phyloP scores from a whole-genome alignment of 164 flowering plant genomes.

The Sextonia rubra region DNA sequence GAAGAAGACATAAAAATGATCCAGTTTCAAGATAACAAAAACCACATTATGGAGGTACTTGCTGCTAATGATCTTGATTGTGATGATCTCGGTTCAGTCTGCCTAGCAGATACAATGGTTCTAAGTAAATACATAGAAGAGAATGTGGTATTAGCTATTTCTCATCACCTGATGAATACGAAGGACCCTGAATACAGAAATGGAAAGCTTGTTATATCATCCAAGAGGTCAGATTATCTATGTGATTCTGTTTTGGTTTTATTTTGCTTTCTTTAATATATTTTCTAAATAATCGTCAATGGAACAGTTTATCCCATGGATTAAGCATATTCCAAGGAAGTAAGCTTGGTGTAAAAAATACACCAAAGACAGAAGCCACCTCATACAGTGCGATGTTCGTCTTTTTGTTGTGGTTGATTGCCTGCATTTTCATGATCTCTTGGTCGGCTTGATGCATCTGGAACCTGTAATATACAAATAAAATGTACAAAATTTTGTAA shows the following conservation, averaged over 20 bases:
- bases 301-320: slow-evolving; percentile 83
- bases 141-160: slow-evolving; percentile 85
- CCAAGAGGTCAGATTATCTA: slow-evolving; percentile 49
- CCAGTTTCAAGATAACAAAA: slow-evolving; percentile 68
- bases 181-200: slow-evolving; percentile 75
- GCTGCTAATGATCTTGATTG: slow-evolving; percentile 82
- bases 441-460: too few relatives aligned
- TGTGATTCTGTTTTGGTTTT: not conserved
- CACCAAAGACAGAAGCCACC: slow-evolving; percentile 45
- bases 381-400: too few relatives aligned
- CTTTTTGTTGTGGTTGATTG: too few relatives aligned
- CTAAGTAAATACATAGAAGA: too few relatives aligned
- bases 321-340: slow-evolving; percentile 71
- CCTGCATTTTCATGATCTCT: too few relatives aligned
- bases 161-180: slow-evolving; percentile 84
- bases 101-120: too few relatives aligned
- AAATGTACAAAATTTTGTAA: too few relatives aligned
- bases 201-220: slow-evolving; percentile 84
- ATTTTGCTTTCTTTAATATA: not conserved
- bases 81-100: too few relatives aligned
- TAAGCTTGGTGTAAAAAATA: slow-evolving; percentile 36
- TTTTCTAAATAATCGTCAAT: slow-evolving; percentile 1
- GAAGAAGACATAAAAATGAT: slow-evolving; percentile 92
- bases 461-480: too few relatives aligned
- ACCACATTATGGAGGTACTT: slow-evolving; percentile 84